These are phyloP conservation scores for Epichloe gansuensis DNA, from an alignment of 2,329 filamentous ascomycete genomes.

Conservation along the genomic window DNA sequence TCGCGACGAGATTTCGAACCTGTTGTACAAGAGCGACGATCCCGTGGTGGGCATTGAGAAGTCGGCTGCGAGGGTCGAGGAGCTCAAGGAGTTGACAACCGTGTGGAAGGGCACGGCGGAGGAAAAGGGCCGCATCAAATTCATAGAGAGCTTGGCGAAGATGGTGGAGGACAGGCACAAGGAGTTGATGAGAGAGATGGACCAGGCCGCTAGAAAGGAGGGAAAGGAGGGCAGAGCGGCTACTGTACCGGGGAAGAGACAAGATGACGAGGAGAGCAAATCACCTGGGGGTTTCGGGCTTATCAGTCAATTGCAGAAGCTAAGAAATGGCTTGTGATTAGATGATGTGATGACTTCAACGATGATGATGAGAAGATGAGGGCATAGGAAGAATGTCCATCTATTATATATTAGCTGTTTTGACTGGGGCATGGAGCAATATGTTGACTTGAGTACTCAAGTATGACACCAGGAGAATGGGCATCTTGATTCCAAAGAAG, in stretches of 20 bases:
- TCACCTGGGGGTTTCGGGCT: slow-evolving; percentile 42
- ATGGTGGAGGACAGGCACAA: slow-evolving; percentile 65
- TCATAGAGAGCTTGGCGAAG: slow-evolving; percentile 70
- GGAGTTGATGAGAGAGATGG: slow-evolving; percentile 39
- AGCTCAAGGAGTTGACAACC: slow-evolving; percentile 59
- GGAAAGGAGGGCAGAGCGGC: slow-evolving; percentile 20
- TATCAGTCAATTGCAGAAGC: slow-evolving; percentile 49
- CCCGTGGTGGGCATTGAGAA: slow-evolving; percentile 56
- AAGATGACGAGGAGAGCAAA: slow-evolving; percentile 26
- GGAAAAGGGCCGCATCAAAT: slow-evolving; percentile 69
- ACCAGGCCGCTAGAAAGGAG: slow-evolving; percentile 27
- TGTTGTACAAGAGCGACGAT: slow-evolving; percentile 47
- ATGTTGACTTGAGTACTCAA: too few relatives aligned
- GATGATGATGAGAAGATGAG: background rate
- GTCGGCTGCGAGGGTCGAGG: slow-evolving; percentile 61
- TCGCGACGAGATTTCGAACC: slow-evolving; percentile 54
- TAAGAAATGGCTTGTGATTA: slow-evolving; percentile 38
- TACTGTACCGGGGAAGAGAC: slow-evolving; percentile 16
- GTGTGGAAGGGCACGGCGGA: slow-evolving; percentile 96
- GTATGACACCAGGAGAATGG: too few relatives aligned
- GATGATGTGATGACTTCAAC: background rate
- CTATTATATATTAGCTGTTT: background rate
- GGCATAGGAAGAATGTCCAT: background rate
- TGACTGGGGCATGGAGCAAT: too few relatives aligned
- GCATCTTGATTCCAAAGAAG: too few relatives aligned